Conservation (phyloP, 495 filamentous ascomycete species). For the Jackrogersella minutella region DNA sequence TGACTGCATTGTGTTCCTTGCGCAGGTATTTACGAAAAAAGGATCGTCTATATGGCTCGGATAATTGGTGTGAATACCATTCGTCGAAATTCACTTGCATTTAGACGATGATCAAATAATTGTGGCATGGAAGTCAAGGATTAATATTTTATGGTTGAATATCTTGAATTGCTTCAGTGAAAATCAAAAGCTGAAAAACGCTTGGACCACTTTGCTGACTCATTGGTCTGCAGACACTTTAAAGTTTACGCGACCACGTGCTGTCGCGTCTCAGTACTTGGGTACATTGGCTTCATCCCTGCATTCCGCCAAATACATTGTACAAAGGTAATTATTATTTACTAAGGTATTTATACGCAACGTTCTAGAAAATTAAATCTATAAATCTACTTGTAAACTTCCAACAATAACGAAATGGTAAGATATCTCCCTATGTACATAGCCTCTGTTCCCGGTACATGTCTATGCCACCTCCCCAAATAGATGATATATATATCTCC, state of each 20-base stretch:
- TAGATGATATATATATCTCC: not conserved
- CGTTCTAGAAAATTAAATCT: too few relatives aligned
- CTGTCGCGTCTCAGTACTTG: constrained; percentile 15
- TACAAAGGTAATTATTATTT: too few relatives aligned
- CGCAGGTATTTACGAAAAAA: not conserved
- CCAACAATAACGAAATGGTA: constrained; percentile 44
- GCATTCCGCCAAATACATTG: not conserved
- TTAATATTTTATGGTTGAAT: too few relatives aligned
- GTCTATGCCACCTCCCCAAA: too few relatives aligned
- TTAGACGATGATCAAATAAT: too few relatives aligned
- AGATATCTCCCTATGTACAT: constrained; percentile 18
- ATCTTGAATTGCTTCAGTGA: constrained; percentile 1
- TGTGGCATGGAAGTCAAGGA: too few relatives aligned
- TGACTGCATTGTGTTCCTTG: constrained; percentile 4
- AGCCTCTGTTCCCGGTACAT: not conserved
- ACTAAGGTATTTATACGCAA: too few relatives aligned
- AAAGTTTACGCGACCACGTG: constrained; percentile 32
- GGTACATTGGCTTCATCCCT: constrained; percentile 6
- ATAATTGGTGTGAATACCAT: not conserved
- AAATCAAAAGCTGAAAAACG: constrained; percentile 1
- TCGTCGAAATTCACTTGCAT: too few relatives aligned
- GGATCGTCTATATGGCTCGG: not conserved
- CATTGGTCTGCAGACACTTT: not conserved
- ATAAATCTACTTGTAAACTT: too few relatives aligned
- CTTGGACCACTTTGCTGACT: not conserved